A percentile compares a stretch with the other conserved stretches of the same genome.
Conservation (phyloP, 1,284 basidiomycete species). For the Pseudozyma pruni region DNA sequence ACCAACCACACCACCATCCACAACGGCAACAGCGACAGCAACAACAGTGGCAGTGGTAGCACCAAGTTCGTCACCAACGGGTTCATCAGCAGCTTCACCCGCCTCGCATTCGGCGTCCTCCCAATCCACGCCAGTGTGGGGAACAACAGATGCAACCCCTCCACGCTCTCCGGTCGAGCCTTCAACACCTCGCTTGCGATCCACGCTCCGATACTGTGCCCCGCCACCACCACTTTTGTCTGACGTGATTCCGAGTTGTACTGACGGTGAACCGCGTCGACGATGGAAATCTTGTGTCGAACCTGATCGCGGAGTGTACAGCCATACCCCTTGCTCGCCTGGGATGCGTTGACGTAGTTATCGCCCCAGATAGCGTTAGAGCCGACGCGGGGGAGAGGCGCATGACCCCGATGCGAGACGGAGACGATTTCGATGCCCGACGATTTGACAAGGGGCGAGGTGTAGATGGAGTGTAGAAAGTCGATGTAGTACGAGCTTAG, state of each 20-base stretch:
- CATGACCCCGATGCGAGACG: slow-evolving; percentile 55
- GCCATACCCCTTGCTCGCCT: slow-evolving; percentile 35
- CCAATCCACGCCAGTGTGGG: slow-evolving; percentile 55
- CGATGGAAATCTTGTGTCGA: slow-evolving; percentile 46
- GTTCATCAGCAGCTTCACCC: slow-evolving; percentile 28
- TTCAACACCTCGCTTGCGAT: slow-evolving; percentile 46
- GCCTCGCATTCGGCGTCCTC: slow-evolving; percentile 46
- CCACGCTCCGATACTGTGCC: slow-evolving; percentile 57
- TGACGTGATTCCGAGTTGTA: slow-evolving; percentile 14
- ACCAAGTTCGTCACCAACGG: slow-evolving; percentile 13
- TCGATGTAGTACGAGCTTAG: slow-evolving; percentile 51
- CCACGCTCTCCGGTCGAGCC: slow-evolving; percentile 26
- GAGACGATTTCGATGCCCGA: slow-evolving; percentile 47
- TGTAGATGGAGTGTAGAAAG: slow-evolving; percentile 46
- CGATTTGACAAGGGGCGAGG: not conserved
- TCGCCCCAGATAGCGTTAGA: slow-evolving; percentile 23
- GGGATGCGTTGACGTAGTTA: slow-evolving; percentile 8
- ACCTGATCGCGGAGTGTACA: slow-evolving; percentile 49
- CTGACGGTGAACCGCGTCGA: slow-evolving; percentile 31
- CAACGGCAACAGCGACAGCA: slow-evolving; percentile 49
- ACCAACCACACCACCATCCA: slow-evolving; percentile 33
- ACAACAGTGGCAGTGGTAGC: slow-evolving; percentile 32
- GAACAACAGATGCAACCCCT: slow-evolving; percentile 53
- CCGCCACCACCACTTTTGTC: slow-evolving; percentile 47
- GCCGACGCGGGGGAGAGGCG: slow-evolving; percentile 30